Conservation (phyloP, 331 rosid species). For the Saraca asoca region DNA sequence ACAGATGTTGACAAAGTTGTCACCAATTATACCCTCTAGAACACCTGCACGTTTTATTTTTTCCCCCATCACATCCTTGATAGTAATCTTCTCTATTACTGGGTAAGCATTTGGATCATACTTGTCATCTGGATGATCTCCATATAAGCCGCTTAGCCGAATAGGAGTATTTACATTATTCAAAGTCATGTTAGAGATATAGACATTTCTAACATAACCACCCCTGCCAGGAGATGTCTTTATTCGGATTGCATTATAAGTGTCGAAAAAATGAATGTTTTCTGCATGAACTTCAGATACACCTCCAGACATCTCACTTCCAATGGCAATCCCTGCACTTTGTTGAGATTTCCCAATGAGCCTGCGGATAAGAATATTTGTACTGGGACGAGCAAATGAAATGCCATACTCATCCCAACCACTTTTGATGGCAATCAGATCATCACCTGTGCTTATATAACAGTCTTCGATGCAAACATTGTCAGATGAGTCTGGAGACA, state of each 20-base stretch:
- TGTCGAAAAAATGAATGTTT: conserved; percentile 52
- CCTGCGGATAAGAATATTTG: conserved; percentile 56
- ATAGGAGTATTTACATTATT: conserved; percentile 54
- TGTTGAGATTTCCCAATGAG: conserved; percentile 50
- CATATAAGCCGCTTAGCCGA: conserved; percentile 63
- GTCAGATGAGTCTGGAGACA: conserved; percentile 65
- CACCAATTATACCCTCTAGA: conserved; percentile 69
- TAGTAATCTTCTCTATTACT: conserved; percentile 53
- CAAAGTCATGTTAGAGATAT: conserved; percentile 60
- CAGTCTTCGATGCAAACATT: conserved; percentile 80
- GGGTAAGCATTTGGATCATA: conserved; percentile 65
- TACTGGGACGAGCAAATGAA: conserved; percentile 65
- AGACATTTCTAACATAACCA: conserved; percentile 71
- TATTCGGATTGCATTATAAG: conserved; percentile 56
- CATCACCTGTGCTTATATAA: conserved; percentile 80
- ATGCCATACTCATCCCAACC: conserved; percentile 91
- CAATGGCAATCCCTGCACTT: conserved; percentile 75
- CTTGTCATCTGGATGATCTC: conserved; percentile 68
- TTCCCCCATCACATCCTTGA: conserved; percentile 58
- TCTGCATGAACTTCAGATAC: conserved; percentile 67
- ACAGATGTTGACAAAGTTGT: conserved; percentile 58
- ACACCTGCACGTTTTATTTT: conserved; percentile 57
- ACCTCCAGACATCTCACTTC: conserved; percentile 92
- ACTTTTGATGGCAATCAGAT: conserved; percentile 73
- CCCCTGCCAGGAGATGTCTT: conserved; percentile 85